Evolutionary conservation across 495 filamentous ascomycete species (phyloP), one percentile per base, ranked within the genome.

Genomic region (Cudoniella acicularis): DNA sequence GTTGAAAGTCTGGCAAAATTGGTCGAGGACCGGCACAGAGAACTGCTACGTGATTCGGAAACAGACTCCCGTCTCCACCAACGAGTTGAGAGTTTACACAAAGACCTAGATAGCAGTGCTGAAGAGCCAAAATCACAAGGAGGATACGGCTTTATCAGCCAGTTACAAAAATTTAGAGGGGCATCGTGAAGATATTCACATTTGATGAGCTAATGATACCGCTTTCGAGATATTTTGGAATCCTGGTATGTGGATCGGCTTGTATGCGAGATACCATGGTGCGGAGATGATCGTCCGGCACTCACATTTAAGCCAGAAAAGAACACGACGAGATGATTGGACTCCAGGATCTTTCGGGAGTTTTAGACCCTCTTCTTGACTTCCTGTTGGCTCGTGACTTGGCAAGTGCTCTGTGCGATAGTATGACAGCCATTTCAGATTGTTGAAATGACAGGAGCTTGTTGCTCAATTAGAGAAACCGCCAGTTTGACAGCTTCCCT

Each of bases 141-240:
- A n/a, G 84, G 77, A 0, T 90, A 87, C 68, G 90, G 91, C 1
- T 81, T 96, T 56, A 86, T 96, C 57, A 86, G 84, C 66, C 89
- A 90, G 68, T 67, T 94, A 56, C 88, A 92, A 69, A 87, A 88
- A 65, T 73, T 96, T 63, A 82, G 90, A 55, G 85, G 87, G 48
- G 52, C 64, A 13, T 62, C 51, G 57, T 66, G 56, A 53, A 43
- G 25, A 50, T 22, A 51, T 40, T 49, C 17, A 17, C 20, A 26
- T 10, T 16, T 22, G 20, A 30, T 24, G 30, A 6, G 17, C 13
- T 4, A 17, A 47, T n/a, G 8, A 47, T 47, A n/a, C 43, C 43
- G 4, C 4, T 21, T 9, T 47, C 43, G 13, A 47, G 4, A 8
- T 9, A n/a, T 9, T 41, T 9, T 41, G 36, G 36, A 41, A n/a